Evolutionary conservation across 306 rosid genomes (phyloP), one percentile per base, ranked within the genome.

Genomic region (Inga leiocalycina): DNA sequence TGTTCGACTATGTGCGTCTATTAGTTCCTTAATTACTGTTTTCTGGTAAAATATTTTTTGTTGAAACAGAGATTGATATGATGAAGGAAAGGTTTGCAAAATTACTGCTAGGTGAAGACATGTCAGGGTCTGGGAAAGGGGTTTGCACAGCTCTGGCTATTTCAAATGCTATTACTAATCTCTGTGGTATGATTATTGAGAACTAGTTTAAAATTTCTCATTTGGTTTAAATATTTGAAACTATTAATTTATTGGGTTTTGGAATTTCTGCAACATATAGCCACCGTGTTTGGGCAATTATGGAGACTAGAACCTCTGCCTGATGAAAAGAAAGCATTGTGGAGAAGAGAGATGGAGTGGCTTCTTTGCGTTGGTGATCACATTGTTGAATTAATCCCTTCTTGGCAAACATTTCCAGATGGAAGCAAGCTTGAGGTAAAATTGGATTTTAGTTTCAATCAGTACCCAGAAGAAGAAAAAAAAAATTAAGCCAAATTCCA

Each of bases 121-220:
- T 96, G 98, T 96, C 99, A 61, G 99, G 99, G 69, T 91, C 93
- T 84, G 99, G 99, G 68, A 92, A 96, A 83, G 99, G 99, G 82
- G 99, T 92, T 75, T 91, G 89, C 83, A 90, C 98, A 48, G 98
- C 99, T 75, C 82, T 96, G 90, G 96, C 98, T 62, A 90, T 96
- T 45, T 96, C 98, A 48, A 96, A 96, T 85, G 99, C 99, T 68
- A 91, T 93, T 79, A 93, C 99, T 61, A 93, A 96, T 90, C 96
- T 96, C 14, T 96, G 94, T 65, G 99, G 99, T 96, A 91, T 62
- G 88, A 37, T 71, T 19, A 37, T 45, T 22, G 12, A 13, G 59
- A 24, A 78, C n/a, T 41, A 30, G 20, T 81, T 71, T 12, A 11
- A 71, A 71, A 11, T n/a, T 71, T 46, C 4, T 46, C 30, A 6